Percentiles rank a stretch among this genome's conserved stretches.
These are phyloP conservation scores for Fraxinus ornus DNA, from an alignment of 305 asterid species.

Conservation along the genomic window DNA sequence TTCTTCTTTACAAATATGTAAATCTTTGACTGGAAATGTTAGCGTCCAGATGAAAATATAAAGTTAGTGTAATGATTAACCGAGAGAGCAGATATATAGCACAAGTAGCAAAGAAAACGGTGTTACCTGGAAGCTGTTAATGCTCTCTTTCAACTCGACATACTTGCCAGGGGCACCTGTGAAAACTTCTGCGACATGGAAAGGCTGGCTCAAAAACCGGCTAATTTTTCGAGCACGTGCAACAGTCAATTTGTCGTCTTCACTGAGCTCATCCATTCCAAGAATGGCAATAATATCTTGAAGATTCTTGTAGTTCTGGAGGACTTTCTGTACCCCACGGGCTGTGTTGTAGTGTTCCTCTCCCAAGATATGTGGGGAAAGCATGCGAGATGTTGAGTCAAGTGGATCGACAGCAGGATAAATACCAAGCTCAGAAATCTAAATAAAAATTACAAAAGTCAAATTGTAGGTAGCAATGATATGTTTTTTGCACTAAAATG, in stretches of 20 bases:
- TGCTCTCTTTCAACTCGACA: slow-evolving; percentile 39
- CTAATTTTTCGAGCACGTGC: slow-evolving; percentile 34
- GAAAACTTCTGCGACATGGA: slow-evolving; percentile 47
- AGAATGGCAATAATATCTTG: slow-evolving; percentile 96
- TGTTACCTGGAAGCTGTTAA: slow-evolving; percentile 37
- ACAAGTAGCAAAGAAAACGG: not conserved
- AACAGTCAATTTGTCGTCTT: slow-evolving; percentile 84
- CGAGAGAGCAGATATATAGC: not conserved
- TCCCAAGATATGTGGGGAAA: slow-evolving; percentile 92
- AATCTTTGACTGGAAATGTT: not conserved
- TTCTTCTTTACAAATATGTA: not conserved
- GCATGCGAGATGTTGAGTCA: slow-evolving; percentile 97
- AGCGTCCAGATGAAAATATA: slow-evolving; percentile 1
- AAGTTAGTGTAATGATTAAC: not conserved
- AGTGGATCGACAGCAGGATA: slow-evolving; percentile 97
- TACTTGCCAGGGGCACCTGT: slow-evolving; percentile 47
- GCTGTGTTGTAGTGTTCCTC: slow-evolving; percentile 93
- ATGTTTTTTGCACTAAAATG: not conserved
- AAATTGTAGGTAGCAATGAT: not conserved
- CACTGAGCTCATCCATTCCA: slow-evolving; percentile 99
- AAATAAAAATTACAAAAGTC: slow-evolving; percentile 17
- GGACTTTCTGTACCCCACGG: slow-evolving; percentile 95
- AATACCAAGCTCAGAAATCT: slow-evolving; percentile 92
- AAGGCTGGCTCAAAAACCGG: slow-evolving; percentile 43
- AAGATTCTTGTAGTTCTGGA: slow-evolving; percentile 93